Base-by-base conservation (phyloP, 805 yeast genomes). In the Metschnikowia cerradonensis region DNA sequence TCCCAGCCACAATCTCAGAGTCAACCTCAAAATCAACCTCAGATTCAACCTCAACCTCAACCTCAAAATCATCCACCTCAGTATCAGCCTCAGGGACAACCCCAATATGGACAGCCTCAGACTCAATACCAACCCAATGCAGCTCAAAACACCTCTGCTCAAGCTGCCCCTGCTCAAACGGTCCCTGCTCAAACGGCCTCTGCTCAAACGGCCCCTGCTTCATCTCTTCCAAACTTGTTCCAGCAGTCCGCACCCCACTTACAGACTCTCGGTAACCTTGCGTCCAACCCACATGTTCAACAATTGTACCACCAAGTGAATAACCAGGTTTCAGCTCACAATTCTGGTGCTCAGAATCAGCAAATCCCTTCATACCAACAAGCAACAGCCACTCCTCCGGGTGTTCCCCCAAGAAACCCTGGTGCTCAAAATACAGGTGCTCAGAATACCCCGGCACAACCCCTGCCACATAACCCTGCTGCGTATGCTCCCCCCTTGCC, bases 241-340 rank as follows among this genome's bases (percentile, higher is more conserved):
- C 44, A 41, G 23, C 52, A 49, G 20, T 35, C 37, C 3, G 47
- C 39, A n/a, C 26, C 26, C 8, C 50, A 39, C 17, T 17, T 40
- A 33, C 47, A 42, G 26, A 39, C 46, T 15, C 36, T 42, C 4
- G 34, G 44, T 4, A 30, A 48, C n/a, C 15, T 20, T 6, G 34
- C n/a, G 15, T 23, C 45, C n/a, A 42, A 42, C n/a, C 45, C 45
- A 6, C 45, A 42, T 13, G 45, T 42, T 5, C 31, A 42, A 8
- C 45, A 20, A n/a, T 32, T 42, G 4, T 42, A 42, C 20, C 45
- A 17, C 20, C 31, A 42, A 13, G 38, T 33, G n/a, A 23, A n/a
- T n/a, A 23, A 23, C 13, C 45, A 42, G 19, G 11, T 26, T 26
- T 26, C 30, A 8, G 30, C 30, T 26, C 11, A 26, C 30, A 26